These are phyloP conservation scores for Rutstroemia sp. DNA, from an alignment of 2,329 filamentous ascomycete genomes.

Conservation along the genomic window DNA sequence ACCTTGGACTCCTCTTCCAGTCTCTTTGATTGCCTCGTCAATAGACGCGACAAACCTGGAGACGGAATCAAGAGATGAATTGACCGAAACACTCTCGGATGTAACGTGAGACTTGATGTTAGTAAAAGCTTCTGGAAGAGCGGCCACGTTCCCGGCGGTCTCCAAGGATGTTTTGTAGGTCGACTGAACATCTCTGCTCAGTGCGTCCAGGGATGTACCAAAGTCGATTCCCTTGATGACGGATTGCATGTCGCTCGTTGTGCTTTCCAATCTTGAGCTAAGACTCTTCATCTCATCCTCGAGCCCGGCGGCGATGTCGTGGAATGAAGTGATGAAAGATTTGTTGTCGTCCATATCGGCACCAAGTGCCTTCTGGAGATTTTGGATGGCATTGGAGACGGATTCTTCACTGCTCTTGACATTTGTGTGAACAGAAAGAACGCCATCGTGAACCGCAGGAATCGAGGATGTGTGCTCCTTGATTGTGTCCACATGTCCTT, in stretches of 20 bases:
- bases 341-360: conserved; percentile 8
- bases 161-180: conserved; percentile 2
- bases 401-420: conserved; percentile 11
- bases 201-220: conserved; percentile 8
- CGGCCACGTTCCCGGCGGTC: neutral
- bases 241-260: conserved; percentile 8
- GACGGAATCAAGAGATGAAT: conserved; percentile 7
- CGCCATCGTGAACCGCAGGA: conserved; percentile 9
- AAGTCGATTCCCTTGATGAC: conserved; percentile 13
- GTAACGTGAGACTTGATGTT: conserved; percentile 8
- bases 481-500: neutral
- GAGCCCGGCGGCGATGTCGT: conserved; percentile 10
- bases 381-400: conserved; percentile 6
- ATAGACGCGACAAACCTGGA: conserved; percentile 9
- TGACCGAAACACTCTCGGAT: conserved; percentile 9
- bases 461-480: conserved; percentile 7
- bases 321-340: conserved; percentile 6
- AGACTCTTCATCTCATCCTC: conserved; percentile 12
- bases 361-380: conserved; percentile 8
- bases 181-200: conserved; percentile 11
- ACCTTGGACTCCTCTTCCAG: conserved; percentile 9
- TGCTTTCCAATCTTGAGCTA: conserved; percentile 6
- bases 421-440: conserved; percentile 9
- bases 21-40: conserved; percentile 10
- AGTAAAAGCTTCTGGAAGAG: conserved; percentile 10